phyloP scores from a whole-genome alignment of 2,329 filamentous ascomycete genomes.

The Cordyceps cicadae region DNA sequence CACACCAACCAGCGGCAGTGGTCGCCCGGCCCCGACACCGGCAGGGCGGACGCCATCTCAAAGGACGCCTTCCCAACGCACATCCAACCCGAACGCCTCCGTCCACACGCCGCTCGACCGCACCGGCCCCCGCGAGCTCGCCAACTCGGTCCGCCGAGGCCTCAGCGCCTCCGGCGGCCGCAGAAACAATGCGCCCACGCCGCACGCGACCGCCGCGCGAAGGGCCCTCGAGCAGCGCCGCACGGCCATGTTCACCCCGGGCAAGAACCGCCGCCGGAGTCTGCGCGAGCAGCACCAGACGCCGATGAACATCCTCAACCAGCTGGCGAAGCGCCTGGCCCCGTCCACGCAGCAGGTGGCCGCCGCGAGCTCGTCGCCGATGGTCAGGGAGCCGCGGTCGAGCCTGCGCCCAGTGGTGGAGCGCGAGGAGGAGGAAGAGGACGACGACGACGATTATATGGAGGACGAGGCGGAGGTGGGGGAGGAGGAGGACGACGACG shows the following conservation, averaged over 20 bases:
- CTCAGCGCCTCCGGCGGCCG: slow-evolving; percentile 38
- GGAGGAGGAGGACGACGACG: slow-evolving; percentile 43
- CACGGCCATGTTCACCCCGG: slow-evolving; percentile 52
- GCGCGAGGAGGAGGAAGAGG: slow-evolving; percentile 22
- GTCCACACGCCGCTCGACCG: slow-evolving; percentile 37
- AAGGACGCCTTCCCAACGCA: slow-evolving; percentile 14
- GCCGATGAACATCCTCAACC: slow-evolving; percentile 44
- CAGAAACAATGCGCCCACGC: slow-evolving; percentile 38
- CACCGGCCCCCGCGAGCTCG: slow-evolving; percentile 26
- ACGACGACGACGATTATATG: slow-evolving; percentile 44
- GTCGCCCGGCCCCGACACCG: background rate
- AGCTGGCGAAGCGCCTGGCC: slow-evolving; percentile 47
- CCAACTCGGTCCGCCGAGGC: slow-evolving; percentile 32
- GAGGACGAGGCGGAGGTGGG: slow-evolving; percentile 31
- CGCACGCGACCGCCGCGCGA: slow-evolving; percentile 53
- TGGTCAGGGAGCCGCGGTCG: slow-evolving; percentile 14
- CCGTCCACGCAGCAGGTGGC: slow-evolving; percentile 35
- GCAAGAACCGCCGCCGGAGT: slow-evolving; percentile 49
- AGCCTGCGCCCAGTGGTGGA: slow-evolving; percentile 16
- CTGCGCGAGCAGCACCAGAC: slow-evolving; percentile 48
- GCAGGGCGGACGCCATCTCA: slow-evolving; percentile 29
- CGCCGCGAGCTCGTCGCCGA: slow-evolving; percentile 38
- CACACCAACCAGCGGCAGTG: slow-evolving; percentile 4
- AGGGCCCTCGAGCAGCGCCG: slow-evolving; percentile 51
- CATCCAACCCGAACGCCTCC: slow-evolving; percentile 17